Evolutionary conservation across 2,329 filamentous ascomycete genomes (phyloP), one percentile per base, ranked within the genome.

Genomic region (Colletotrichum sojae): DNA sequence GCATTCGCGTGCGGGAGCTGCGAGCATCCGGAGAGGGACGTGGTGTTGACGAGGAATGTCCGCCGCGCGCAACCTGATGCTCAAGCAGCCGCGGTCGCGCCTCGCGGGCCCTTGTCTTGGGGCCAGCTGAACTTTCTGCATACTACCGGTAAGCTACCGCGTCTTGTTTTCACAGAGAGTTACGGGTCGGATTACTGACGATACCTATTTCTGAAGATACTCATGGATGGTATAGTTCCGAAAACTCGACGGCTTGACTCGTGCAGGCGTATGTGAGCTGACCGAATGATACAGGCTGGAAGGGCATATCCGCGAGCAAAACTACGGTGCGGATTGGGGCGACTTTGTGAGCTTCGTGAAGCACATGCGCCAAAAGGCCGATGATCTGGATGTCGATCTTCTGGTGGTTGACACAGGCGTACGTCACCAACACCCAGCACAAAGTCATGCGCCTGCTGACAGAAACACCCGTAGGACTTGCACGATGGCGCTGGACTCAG

Each of bases 271-370:
- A 2, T 22, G 22, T 22, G 22, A 4, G 10, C 49, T 56, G 43
- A 54, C 27, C 16, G 2, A 6, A 16, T 12, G 0, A 15, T 2
- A 20, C n/a, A 67, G 88, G 88, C 81, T 90, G 18, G 85, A 88
- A 73, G 86, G 87, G 4, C 86, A 90, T 74, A 76, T 90, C 71
- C 89, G 90, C 72, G 87, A 91, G 77, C 81, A 83, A 73, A 90
- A 89, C 73, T 91, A 90, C 70, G 88, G 89, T 48, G 89, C 88
- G 2, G 89, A 91, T 74, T 91, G 89, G 88, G 89, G 89, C 25
- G 89, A 91, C 75, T 90, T 87, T 76, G 87, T 88, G 49, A 86
- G 86, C 63, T 91, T 91, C 74, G 83, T 85, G 13, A 84, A 83
- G 57, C 85, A 85, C 70, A 90, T 91, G 87, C 88, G 87, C 76